phyloP scores from a whole-genome alignment of 2,329 filamentous ascomycete genomes.

The Ophidiomyces ophidiicola region DNA sequence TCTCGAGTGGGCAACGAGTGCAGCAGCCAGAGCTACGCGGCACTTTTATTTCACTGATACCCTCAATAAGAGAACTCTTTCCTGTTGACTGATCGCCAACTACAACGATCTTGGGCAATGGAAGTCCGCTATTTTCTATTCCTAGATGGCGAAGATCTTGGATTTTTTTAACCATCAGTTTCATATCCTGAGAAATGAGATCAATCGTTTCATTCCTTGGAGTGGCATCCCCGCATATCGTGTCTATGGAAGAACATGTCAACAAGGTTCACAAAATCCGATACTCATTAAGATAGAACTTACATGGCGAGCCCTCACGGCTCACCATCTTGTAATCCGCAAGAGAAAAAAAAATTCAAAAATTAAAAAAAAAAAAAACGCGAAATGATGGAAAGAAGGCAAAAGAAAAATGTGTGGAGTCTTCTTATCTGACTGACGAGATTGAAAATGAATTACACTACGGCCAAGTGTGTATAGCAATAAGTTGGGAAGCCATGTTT shows the following conservation, averaged over 20 bases:
- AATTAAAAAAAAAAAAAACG: too few relatives aligned
- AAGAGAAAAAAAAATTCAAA: too few relatives aligned
- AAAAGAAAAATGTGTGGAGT: too few relatives aligned
- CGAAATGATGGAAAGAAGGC: too few relatives aligned
- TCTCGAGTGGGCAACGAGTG: slow-evolving; percentile 69
- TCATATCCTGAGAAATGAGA: slow-evolving; percentile 26
- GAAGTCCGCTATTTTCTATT: slow-evolving; percentile 54
- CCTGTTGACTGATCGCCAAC: slow-evolving; percentile 78
- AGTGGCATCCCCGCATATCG: slow-evolving; percentile 7
- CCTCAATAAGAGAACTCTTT: slow-evolving; percentile 57
- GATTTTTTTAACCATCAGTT: slow-evolving; percentile 29
- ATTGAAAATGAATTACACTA: too few relatives aligned
- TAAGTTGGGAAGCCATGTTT: too few relatives aligned
- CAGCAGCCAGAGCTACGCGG: slow-evolving; percentile 61
- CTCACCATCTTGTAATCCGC: too few relatives aligned
- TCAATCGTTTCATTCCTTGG: slow-evolving; percentile 18
- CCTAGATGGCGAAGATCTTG: slow-evolving; percentile 57
- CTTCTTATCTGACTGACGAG: too few relatives aligned
- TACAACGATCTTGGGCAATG: slow-evolving; percentile 66
- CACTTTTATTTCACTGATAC: slow-evolving; percentile 54
- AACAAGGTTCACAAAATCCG: background rate
- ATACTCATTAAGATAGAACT: too few relatives aligned
- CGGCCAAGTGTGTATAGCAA: too few relatives aligned
- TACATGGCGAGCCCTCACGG: background rate
- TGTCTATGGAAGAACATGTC: slow-evolving; percentile 7